phyloP scores from a whole-genome alignment of 306 rosid genomes.

The Phaseolus lunatus region DNA sequence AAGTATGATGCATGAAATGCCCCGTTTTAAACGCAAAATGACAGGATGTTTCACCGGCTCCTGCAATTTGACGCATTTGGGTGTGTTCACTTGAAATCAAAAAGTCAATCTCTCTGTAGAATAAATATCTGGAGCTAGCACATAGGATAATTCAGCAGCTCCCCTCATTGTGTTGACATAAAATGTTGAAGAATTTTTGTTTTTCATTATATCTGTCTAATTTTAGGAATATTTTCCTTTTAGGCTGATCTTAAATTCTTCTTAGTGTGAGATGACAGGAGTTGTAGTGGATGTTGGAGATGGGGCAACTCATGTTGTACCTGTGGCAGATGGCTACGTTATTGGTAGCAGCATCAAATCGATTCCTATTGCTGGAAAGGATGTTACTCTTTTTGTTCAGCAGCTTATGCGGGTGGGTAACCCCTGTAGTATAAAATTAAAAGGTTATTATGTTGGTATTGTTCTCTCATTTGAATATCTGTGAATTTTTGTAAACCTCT shows the following conservation, averaged over 20 bases:
- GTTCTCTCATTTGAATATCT: slow-evolving; percentile 19
- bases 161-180: not conserved
- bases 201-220: too few species aligned
- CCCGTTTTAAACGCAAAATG: slow-evolving; percentile 17
- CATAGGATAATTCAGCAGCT: slow-evolving; percentile 2
- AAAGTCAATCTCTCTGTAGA: not conserved
- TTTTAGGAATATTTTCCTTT: slow-evolving; percentile 36
- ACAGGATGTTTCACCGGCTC: not conserved
- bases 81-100: slow-evolving; percentile 29
- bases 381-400: slow-evolving; percentile 91
- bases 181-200: too few species aligned
- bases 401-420: slow-evolving; percentile 95
- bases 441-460: slow-evolving; percentile 19
- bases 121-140: not conserved
- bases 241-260: slow-evolving; percentile 61
- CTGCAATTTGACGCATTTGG: slow-evolving; percentile 27
- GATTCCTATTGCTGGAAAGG: slow-evolving; percentile 91
- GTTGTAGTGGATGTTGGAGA: slow-evolving; percentile 98
- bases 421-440: slow-evolving; percentile 27
- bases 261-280: slow-evolving; percentile 99
- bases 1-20: not conserved
- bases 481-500: not conserved
- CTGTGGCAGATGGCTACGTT: slow-evolving; percentile 99
- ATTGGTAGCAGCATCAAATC: slow-evolving; percentile 99
- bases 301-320: slow-evolving; percentile 94